Conservation (phyloP, 768 basidiomycete species). For the Psilocybe cubensis region DNA sequence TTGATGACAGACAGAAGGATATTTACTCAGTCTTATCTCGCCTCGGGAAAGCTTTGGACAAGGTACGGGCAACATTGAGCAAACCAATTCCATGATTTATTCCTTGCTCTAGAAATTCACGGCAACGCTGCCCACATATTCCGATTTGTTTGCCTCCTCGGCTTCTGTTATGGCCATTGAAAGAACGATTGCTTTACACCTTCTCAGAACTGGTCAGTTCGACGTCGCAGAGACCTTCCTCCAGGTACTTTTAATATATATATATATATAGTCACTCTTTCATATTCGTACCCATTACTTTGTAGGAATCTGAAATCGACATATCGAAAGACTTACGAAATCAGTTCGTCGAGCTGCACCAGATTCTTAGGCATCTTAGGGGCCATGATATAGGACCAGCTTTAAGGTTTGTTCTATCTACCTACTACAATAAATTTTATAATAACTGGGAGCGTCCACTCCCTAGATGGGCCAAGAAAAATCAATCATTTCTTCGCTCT, state of each 20-base stretch:
- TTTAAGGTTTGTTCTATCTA: conserved; percentile 54
- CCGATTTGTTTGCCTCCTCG: conserved; percentile 66
- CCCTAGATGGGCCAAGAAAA: conserved; percentile 77
- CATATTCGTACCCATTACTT: neutral
- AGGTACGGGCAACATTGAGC: conserved; percentile 52
- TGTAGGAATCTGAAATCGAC: conserved; percentile 69
- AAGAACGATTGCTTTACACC: conserved; percentile 72
- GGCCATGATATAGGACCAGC: conserved; percentile 74
- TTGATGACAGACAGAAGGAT: conserved; percentile 90
- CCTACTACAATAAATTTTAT: neutral
- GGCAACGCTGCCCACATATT: conserved; percentile 63
- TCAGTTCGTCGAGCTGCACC: conserved; percentile 71
- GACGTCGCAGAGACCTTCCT: conserved; percentile 76
- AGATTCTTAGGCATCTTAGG: conserved; percentile 69
- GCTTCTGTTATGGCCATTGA: conserved; percentile 66
- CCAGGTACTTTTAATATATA: conserved; percentile 48
- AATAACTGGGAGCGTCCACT: neutral
- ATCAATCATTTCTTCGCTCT: conserved; percentile 65
- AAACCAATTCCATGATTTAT: neutral
- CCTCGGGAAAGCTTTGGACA: conserved; percentile 88
- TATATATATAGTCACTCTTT: neutral
- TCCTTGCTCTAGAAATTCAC: conserved; percentile 54
- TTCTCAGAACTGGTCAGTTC: conserved; percentile 83
- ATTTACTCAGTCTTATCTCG: conserved; percentile 76
- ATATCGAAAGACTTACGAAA: conserved; percentile 37